Conservation (phyloP, 805 yeast genomes). For the Saccharomycopsis microspora region DNA sequence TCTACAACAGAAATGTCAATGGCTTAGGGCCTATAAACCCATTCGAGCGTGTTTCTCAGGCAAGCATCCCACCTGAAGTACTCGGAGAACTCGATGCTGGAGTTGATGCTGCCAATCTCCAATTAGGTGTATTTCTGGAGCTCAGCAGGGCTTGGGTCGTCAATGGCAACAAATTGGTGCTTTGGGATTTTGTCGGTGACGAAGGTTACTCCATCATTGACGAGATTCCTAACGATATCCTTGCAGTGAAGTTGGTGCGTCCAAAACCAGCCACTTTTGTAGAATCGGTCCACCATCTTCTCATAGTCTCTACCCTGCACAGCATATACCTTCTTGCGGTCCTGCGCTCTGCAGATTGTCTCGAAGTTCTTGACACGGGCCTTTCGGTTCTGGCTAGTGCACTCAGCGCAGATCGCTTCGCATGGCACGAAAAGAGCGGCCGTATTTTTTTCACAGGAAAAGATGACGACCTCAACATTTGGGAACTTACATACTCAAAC, state of each 20-base stretch:
- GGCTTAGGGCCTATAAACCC: constrained; percentile 52
- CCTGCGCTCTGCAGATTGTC: constrained; percentile 33
- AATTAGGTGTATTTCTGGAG: constrained; percentile 77
- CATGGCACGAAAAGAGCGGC: constrained; percentile 49
- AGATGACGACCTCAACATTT: constrained; percentile 65
- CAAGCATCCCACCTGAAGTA: constrained; percentile 71
- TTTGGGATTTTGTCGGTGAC: constrained; percentile 67
- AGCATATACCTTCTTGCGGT: constrained; percentile 65
- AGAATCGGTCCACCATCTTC: constrained; percentile 57
- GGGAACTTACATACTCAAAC: constrained; percentile 80
- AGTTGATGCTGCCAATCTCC: constrained; percentile 55
- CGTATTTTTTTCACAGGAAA: constrained; percentile 80
- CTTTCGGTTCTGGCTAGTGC: constrained; percentile 76
- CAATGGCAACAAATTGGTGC: constrained; percentile 64
- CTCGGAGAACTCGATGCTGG: constrained; percentile 28
- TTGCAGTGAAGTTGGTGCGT: constrained; percentile 63
- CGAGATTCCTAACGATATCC: constrained; percentile 66
- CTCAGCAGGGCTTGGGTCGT: constrained; percentile 79
- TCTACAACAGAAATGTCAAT: constrained; percentile 41
- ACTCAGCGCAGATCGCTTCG: constrained; percentile 52
- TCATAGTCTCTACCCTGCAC: constrained; percentile 71
- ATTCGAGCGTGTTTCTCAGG: constrained; percentile 58
- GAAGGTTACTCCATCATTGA: constrained; percentile 72
- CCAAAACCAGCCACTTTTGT: constrained; percentile 80
- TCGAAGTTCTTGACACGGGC: constrained; percentile 73